Percentiles rank a stretch among this genome's conserved stretches.
These are phyloP conservation scores for Trypanosomatidae sp. DNA, from an alignment of 208 protist genomes.

Conservation along the genomic window DNA sequence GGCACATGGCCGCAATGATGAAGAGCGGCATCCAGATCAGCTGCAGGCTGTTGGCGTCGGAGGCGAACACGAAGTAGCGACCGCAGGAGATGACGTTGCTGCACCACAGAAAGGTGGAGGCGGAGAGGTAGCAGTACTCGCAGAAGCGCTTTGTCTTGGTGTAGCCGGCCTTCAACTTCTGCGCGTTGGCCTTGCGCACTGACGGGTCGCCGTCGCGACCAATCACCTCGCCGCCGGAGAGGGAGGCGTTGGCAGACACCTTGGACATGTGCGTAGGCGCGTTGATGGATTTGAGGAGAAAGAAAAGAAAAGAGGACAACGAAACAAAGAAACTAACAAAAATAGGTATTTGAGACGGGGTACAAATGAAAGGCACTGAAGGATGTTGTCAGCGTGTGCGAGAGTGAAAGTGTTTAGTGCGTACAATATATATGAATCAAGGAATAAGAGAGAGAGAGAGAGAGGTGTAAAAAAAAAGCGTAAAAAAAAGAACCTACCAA, in stretches of 20 bases:
- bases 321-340: too few species aligned
- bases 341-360: too few species aligned
- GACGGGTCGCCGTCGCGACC: slow-evolving; percentile 43
- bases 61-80: slow-evolving; percentile 69
- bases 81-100: slow-evolving; percentile 55
- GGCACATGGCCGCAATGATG: slow-evolving; percentile 76
- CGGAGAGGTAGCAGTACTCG: slow-evolving; percentile 80
- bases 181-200: slow-evolving; percentile 75
- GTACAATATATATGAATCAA: too few species aligned
- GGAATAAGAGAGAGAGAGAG: too few species aligned
- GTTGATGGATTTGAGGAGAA: too few species aligned
- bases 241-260: background rate
- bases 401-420: too few species aligned
- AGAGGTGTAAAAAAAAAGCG: too few species aligned
- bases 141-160: slow-evolving; percentile 81
- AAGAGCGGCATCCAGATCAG: slow-evolving; percentile 72
- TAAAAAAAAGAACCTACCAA: too few species aligned
- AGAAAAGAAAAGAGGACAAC: too few species aligned
- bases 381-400: too few species aligned
- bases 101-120: slow-evolving; percentile 60
- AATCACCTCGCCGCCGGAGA: slow-evolving; percentile 34
- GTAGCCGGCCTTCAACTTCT: slow-evolving; percentile 81
- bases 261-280: background rate
- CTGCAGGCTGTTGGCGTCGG: slow-evolving; percentile 54
- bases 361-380: too few species aligned